Evolutionary conservation across 129 eudicot species (phyloP).

Genomic region (Pseudognaphalium luteoalbum): DNA sequence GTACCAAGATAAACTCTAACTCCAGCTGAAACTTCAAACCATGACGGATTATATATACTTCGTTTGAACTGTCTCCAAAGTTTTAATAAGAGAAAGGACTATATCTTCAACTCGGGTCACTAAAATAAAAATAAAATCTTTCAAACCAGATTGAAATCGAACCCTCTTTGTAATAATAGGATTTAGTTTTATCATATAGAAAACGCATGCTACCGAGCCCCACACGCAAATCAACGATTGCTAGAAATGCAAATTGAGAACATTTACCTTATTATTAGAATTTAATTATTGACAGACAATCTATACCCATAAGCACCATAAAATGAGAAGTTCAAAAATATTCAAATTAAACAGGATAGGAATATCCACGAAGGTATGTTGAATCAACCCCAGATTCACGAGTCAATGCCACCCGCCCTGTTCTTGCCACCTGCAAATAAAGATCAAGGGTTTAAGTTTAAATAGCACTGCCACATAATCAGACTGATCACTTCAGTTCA

Average conservation of each 20-base stretch:
- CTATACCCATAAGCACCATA: background rate
- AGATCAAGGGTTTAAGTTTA: background rate
- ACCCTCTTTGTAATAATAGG: background rate
- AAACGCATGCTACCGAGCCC: too few relatives aligned
- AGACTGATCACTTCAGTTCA: background rate
- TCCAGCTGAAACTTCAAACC: background rate
- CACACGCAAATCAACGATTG: background rate
- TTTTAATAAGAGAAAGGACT: background rate
- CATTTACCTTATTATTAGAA: background rate
- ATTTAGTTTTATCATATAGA: background rate
- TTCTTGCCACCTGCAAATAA: constrained; percentile 64
- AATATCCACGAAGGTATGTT: constrained; percentile 63
- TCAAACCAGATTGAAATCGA: background rate
- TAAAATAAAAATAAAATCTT: background rate
- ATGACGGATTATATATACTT: too few relatives aligned
- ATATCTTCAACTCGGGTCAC: background rate
- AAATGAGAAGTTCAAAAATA: constrained; percentile 1
- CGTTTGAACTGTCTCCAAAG: background rate
- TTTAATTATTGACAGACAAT: background rate
- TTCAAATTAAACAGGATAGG: constrained; percentile 49
- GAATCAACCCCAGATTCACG: constrained; percentile 76
- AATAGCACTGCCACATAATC: background rate
- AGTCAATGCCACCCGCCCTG: constrained; percentile 63
- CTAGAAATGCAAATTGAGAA: background rate
- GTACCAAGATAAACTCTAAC: background rate